These are phyloP conservation scores for Nyssa sinensis DNA, from an alignment of 148 eudicot genomes.

Conservation along the genomic window DNA sequence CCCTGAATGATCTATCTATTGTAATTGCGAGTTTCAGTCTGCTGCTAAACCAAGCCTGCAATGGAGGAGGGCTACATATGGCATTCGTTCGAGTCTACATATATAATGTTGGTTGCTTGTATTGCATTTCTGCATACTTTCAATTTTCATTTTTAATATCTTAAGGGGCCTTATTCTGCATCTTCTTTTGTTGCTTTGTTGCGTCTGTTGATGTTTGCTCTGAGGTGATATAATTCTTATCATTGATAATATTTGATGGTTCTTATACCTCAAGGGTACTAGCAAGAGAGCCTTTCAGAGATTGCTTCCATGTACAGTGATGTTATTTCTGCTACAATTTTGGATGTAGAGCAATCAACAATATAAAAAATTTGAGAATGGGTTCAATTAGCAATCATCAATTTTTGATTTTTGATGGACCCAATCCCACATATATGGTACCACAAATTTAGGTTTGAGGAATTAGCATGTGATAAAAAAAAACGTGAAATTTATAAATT, in stretches of 20 bases:
- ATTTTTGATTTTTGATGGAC: too few relatives aligned
- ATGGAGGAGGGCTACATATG: too few relatives aligned
- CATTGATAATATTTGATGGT: not conserved
- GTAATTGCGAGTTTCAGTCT: too few relatives aligned
- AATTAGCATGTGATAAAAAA: too few relatives aligned
- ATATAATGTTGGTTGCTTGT: not conserved
- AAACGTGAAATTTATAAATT: too few relatives aligned
- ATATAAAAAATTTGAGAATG: conserved; percentile 89
- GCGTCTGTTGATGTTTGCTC: not conserved
- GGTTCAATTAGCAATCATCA: too few relatives aligned
- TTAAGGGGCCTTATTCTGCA: not conserved
- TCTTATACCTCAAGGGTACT: conserved; percentile 55
- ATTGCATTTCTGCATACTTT: not conserved
- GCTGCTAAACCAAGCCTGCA: too few relatives aligned
- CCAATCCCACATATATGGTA: too few relatives aligned
- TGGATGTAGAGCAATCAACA: conserved; percentile 73
- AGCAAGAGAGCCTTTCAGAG: conserved; percentile 81
- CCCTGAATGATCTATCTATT: too few relatives aligned
- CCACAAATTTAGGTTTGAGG: too few relatives aligned
- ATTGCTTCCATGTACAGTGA: conserved; percentile 78
- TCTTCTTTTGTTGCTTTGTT: not conserved
- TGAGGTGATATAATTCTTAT: not conserved
- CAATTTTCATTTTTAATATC: not conserved
- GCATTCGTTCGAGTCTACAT: too few relatives aligned
- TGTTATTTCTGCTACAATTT: conserved; percentile 75